Evolutionary conservation across 2,329 filamentous ascomycete species (phyloP).

Genomic region (Corinectria fuckeliana): DNA sequence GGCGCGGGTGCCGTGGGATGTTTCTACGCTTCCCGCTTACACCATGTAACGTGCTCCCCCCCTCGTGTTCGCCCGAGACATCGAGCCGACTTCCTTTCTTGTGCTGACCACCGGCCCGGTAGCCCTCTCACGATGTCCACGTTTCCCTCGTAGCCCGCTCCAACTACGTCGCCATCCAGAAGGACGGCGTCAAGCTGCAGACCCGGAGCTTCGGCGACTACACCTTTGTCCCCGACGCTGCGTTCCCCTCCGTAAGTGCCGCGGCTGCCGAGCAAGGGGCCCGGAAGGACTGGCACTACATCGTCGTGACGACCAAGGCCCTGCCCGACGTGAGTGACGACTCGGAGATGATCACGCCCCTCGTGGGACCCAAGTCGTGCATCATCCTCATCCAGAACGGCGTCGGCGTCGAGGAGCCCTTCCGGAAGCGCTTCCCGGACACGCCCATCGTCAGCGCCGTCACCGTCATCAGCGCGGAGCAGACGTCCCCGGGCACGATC

Average conservation of each 20-base stretch:
- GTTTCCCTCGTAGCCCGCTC: slow-evolving; percentile 77
- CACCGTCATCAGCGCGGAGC: slow-evolving; percentile 72
- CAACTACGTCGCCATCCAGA: slow-evolving; percentile 70
- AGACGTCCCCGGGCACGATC: slow-evolving; percentile 66
- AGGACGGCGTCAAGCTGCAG: slow-evolving; percentile 66
- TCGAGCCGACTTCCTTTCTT: slow-evolving; percentile 2
- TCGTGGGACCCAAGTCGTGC: slow-evolving; percentile 60
- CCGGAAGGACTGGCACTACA: slow-evolving; percentile 58
- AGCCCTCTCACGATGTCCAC: slow-evolving; percentile 59
- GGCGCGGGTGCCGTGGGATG: slow-evolving; percentile 76
- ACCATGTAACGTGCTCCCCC: slow-evolving; percentile 53
- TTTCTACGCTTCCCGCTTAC: slow-evolving; percentile 74
- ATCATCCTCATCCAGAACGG: slow-evolving; percentile 76
- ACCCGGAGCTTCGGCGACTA: slow-evolving; percentile 74
- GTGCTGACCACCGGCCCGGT: slow-evolving; percentile 18
- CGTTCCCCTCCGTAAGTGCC: slow-evolving; percentile 67
- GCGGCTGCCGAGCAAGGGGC: slow-evolving; percentile 47
- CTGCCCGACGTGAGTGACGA: slow-evolving; percentile 70
- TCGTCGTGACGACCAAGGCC: slow-evolving; percentile 75
- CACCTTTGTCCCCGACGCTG: slow-evolving; percentile 65
- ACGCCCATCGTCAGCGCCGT: slow-evolving; percentile 71
- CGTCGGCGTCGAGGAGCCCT: slow-evolving; percentile 72
- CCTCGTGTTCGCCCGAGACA: slow-evolving; percentile 4
- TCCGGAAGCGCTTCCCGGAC: slow-evolving; percentile 64
- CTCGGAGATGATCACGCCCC: slow-evolving; percentile 64